Evolutionary conservation across 257 asterid genomes (phyloP).

Genomic region (Catharanthus roseus): DNA sequence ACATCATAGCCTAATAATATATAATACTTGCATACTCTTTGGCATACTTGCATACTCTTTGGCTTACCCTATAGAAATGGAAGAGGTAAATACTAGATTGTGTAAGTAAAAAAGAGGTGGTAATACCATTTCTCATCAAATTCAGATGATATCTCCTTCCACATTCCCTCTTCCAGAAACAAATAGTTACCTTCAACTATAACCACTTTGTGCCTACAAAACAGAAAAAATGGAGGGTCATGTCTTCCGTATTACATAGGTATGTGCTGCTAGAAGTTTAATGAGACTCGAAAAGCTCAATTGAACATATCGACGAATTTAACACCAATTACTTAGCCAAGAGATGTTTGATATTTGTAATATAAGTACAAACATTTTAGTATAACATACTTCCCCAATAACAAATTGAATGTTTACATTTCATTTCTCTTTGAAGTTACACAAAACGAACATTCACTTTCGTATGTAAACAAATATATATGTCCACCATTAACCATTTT

Average conservation of each 20-base stretch:
- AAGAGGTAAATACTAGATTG: not conserved
- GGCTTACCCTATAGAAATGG: not conserved
- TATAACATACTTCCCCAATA: not conserved
- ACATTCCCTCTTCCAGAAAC: constrained; percentile 62
- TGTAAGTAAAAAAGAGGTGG: not conserved
- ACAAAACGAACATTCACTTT: not conserved
- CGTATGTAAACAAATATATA: too few species aligned
- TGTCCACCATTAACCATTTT: not conserved
- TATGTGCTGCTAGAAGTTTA: not conserved
- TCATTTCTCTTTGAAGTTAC: not conserved
- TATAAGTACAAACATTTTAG: not conserved
- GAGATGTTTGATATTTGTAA: not conserved
- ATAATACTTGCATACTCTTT: too few species aligned
- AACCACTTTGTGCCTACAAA: constrained; percentile 80
- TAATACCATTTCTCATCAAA: constrained; percentile 88
- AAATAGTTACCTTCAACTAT: constrained; percentile 92
- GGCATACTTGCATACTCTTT: not conserved
- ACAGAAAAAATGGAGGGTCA: constrained; percentile 5
- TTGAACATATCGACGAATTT: not conserved
- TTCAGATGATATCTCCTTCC: constrained; percentile 70
- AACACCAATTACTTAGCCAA: not conserved
- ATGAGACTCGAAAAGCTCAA: not conserved
- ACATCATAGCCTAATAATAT: too few species aligned
- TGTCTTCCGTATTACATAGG: not conserved
- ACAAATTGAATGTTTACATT: not conserved